Evolutionary conservation across 768 basidiomycete genomes (phyloP), one percentile per base, ranked within the genome.

Genomic region (Boletus rex-veris): DNA sequence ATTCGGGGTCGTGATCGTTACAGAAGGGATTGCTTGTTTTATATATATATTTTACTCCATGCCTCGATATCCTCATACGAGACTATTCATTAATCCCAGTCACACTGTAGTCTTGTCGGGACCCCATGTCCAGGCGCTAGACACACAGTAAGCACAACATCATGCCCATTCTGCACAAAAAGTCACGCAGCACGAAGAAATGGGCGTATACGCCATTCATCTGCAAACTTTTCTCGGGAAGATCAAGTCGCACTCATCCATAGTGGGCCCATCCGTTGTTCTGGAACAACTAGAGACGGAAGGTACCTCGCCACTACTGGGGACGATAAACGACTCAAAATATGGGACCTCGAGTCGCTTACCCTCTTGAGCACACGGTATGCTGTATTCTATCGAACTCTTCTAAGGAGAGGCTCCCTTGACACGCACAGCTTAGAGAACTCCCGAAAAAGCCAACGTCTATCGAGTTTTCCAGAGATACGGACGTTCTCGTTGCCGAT

Each of bases 381-480:
- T 11, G 31, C 24, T n/a, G 3, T 33, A 3, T 41, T 36, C 11
- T 15, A 37, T 30, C 2, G 7, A 38, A n/a, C 31, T 21, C 7
- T 11, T 12, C 15, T 7, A 16, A 24, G 28, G 33, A 49, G 3
- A 12, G 35, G 5, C 43, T 39, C 15, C 42, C 50, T 38, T 45
- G 52, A 54, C 49, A 19, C 28, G 26, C 21, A 41, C 26, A 38
- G 49, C 14, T 33, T 50, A 94, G 95, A 43, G 86, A 90, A 56
- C 75, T 95, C 3, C 85, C 89, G 0, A 98, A 98, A 72, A 86
- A 86, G 54, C 84, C 91, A 0, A 93, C 92, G 0, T 75, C 75
- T 2, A 65, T 97, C 26, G 67, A 71, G 0, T 84, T 97, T 60
- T 84, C 86, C 0, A 71, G 65, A 5, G 77, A 85, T 41, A 80